Evolutionary conservation across 2,329 filamentous ascomycete genomes (phyloP), one percentile per base, ranked within the genome.

Genomic region (Sphaerostilbella broomeana): DNA sequence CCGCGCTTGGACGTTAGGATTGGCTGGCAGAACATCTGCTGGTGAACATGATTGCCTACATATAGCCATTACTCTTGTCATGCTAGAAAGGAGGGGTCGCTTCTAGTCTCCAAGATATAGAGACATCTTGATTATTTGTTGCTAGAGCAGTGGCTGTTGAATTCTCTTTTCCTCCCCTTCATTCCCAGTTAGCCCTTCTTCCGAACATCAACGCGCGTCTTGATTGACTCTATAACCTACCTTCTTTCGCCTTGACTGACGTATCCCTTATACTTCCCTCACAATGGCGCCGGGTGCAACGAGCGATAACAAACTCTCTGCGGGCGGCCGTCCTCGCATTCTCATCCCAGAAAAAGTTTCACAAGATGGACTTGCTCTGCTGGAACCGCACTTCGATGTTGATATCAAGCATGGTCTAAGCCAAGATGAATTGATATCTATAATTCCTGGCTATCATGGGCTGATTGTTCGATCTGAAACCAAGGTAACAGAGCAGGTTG

Each of bases 391-490:
- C 25, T 79, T 84, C 51, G 75, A 86, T 16, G 82, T 90, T 22
- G 77, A 90, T 54, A 77, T 79, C 47, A 75, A 73, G 37, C 74
- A 75, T 35, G 75, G 73, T 1, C 63, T 89, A 12, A 72, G 70
- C 3, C 60, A 81, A 0, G 68, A 78, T 2, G 75, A 87, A 47
- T 70, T 90, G 15, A 61, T 80, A 28, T 49, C 64, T n/a, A 70
- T 81, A 42, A 87, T 90, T 42, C 74, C 78, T 0, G 65, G 72
- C 16, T 89, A 89, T 58, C 77, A 88, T 33, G 86, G 81, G 15
- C 70, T 90, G 36, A 84, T 90, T 44, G 79, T 90, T 27, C 79
- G 85, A 3, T 89, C 84, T 25, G 85, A 88, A 62, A 90, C 85
- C 2, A 84, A 88, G 54, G 84, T 90, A 44, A 89, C 81, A 0